Evolutionary conservation across 1,284 basidiomycete species (phyloP).

Genomic region (Puccinia polysora): DNA sequence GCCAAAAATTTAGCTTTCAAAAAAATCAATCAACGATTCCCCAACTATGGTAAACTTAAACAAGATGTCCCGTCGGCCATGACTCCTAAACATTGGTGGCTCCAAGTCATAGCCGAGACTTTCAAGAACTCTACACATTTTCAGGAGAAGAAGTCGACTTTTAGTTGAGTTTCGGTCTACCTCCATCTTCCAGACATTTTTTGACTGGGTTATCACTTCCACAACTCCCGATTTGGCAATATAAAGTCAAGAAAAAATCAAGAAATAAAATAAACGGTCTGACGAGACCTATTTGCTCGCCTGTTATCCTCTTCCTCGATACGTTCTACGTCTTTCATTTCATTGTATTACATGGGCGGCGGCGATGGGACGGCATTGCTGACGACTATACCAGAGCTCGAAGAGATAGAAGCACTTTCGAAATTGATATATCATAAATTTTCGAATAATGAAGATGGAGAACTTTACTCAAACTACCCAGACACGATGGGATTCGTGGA

Average conservation of each 20-base stretch:
- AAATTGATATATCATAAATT: conserved; percentile 2
- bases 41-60: conserved; percentile 8
- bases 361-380: too few relatives aligned
- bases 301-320: too few relatives aligned
- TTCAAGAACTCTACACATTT: background rate
- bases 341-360: too few relatives aligned
- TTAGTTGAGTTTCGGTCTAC: background rate
- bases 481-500: background rate
- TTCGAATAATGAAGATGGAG: background rate
- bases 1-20: conserved; percentile 24
- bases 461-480: background rate
- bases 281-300: too few relatives aligned
- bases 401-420: conserved; percentile 5
- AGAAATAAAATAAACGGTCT: too few relatives aligned
- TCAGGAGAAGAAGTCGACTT: background rate
- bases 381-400: too few relatives aligned
- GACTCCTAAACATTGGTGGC: conserved; percentile 17
- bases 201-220: too few relatives aligned
- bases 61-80: background rate
- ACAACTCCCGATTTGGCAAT: too few relatives aligned
- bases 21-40: conserved; percentile 3
- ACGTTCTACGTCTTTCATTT: too few relatives aligned
- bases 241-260: too few relatives aligned
- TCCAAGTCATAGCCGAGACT: background rate
- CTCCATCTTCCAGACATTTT: too few relatives aligned